Base-by-base conservation (phyloP, 2,329 filamentous ascomycete genomes). In the Aspergillus quadricinctus region DNA sequence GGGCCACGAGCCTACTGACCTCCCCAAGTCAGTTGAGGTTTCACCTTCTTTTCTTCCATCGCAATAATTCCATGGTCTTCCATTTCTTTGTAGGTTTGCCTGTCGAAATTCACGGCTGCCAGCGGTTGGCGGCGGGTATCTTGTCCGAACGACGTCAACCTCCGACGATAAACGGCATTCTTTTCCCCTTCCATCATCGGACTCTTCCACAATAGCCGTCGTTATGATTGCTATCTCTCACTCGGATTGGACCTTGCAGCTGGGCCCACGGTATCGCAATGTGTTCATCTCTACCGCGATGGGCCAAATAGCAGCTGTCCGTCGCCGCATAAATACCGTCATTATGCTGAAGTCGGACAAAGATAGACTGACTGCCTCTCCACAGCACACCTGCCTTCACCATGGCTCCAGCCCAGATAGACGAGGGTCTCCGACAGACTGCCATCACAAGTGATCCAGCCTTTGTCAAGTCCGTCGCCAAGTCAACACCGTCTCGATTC, bases 401-500 rank as follows among this genome's bases (percentile, higher is more conserved):
- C 43, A 46, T 46, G 43, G 43, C 43, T 7, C 43, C 43, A 21
- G 10, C 43, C 21, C 43, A 46, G 23, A 46, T 46, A 14, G 43
- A 46, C 21, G 43, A 46, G 43, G 23, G 19, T 25, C 19, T 35
- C 29, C 29, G n/a, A 21, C 14, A 40, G 23, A 55, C 59, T 52
- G n/a, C 25, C 43, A 10, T 60, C 55, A 49, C 46, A 51, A 3
- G 43, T 23, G 43, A 46, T 9, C 21, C 11, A 5, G 7, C n/a
- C n/a, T 23, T 7, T 23, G 21, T 46, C 43, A 46, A 46, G 43
- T 46, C 43, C 23, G 21, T 46, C 43, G 21, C 43, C 43, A 46
- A 14, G 23, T 21, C 19, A 17, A 2, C n/a, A 23, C 28, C 19
- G 21, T 65, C 64, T 9, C 41, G 57, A 25, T 68, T 66, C 57